Evolutionary conservation across 2,329 filamentous ascomycete genomes (phyloP), one percentile per base, ranked within the genome.

Genomic region (Arthrobotrys conoides): DNA sequence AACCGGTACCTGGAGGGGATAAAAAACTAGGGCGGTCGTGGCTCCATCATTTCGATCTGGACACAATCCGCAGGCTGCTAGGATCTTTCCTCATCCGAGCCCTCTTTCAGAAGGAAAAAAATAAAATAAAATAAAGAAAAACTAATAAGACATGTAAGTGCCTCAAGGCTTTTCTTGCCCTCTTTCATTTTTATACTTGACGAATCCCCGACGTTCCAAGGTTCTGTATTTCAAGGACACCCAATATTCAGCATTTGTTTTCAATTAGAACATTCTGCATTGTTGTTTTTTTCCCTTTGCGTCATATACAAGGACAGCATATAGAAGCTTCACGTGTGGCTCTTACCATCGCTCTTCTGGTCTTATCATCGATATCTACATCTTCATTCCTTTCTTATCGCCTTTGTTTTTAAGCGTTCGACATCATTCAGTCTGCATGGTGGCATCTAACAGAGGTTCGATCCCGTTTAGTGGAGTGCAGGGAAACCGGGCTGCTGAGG

Each of bases 111-210:
- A 77, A 63, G 44, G 57, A 63, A 68, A 53, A 75, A 48, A 68
- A 75, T 46, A 68, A 69, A 49, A 75, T 53, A 77, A 77, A 76
- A 59, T 33, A 66, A 76, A 66, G 36, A 53, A 65, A 65, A 57
- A 65, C 66, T 63, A 77, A 73, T 73, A 73, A 73, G 36, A 51
- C 70, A 53, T 71, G 73, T 77, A 71, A 77, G 73, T 77, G 73
- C 73, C 66, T 77, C 66, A 44, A 70, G 71, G 46, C 66, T 76
- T 53, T 76, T 77, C 73, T 77, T 71, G 63, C 73, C 73, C 61
- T 77, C 73, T 77, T 77, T 77, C 73, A 71, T 71, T 77, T 77
- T 77, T 77, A 77, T 77, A 77, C 73, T 77, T 63, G 73, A 77
- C 55, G 61, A 48, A 63, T 63, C 73, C 57, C 73, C 67, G 67